Percentiles rank a stretch among this genome's conserved stretches.
Conservation (phyloP, 2,329 filamentous ascomycete genomes). For the Claviceps fusiformis region DNA sequence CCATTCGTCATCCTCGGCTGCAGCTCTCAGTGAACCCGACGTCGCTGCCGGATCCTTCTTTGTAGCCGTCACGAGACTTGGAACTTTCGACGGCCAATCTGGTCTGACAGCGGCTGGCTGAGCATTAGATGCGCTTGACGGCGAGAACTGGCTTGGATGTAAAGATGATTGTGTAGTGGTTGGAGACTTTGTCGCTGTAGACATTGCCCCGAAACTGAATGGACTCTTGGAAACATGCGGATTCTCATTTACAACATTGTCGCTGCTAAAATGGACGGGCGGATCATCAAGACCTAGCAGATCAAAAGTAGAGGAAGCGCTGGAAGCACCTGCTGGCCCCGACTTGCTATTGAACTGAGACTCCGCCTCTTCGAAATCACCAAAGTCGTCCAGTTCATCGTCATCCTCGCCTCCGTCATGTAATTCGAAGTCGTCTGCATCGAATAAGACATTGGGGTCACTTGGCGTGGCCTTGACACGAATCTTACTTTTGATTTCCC, state of each 20-base stretch:
- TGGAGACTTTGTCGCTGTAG: slow-evolving; percentile 27
- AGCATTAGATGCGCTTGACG: slow-evolving; percentile 33
- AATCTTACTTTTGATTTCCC: slow-evolving; percentile 9
- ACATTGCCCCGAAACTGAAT: slow-evolving; percentile 16
- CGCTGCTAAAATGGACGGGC: slow-evolving; percentile 1
- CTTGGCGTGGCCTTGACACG: slow-evolving; percentile 13
- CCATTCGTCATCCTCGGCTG: slow-evolving; percentile 20
- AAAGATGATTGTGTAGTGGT: slow-evolving; percentile 35
- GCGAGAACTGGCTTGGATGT: slow-evolving; percentile 40
- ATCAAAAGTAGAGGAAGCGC: slow-evolving; percentile 18
- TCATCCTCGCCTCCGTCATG: slow-evolving; percentile 25
- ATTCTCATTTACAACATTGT: neutral
- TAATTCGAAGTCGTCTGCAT: slow-evolving; percentile 43
- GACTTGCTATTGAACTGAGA: slow-evolving; percentile 1
- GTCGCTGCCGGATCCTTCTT: slow-evolving; percentile 3
- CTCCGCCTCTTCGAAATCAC: slow-evolving; percentile 42
- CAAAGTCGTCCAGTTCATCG: slow-evolving; percentile 41
- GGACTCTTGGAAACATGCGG: slow-evolving; percentile 6
- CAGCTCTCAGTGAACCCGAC: slow-evolving; percentile 1
- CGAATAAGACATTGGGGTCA: slow-evolving; percentile 49
- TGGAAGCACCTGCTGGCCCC: neutral
- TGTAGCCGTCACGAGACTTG: neutral
- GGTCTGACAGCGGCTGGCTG: slow-evolving; percentile 19
- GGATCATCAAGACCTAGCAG: slow-evolving; percentile 26
- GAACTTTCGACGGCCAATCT: neutral